Base-by-base conservation (phyloP, 768 basidiomycete species). In the Pleurotus djamor region DNA sequence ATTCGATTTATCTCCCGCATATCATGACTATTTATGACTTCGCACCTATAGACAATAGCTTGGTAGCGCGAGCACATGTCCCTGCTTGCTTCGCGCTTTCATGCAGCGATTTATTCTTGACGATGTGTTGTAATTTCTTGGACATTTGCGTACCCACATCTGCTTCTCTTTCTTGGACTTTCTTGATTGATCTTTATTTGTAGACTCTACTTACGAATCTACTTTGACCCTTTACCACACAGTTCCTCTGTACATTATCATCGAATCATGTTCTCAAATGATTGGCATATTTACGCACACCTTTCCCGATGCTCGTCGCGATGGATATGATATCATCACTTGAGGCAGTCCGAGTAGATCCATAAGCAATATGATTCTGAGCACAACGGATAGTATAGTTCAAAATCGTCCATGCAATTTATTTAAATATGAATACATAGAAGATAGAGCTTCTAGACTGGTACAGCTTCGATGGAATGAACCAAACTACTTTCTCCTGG, bases 381-480 rank as follows among this genome's bases (percentile, higher is more conserved):
- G 41, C 41, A 10, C 41, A 43, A 43, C 41, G n/a, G 41, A 43
- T 43, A 43, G 41, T 43, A 43, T 43, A 10, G 41, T 43, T 2
- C 41, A 48, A 9, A 12, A 48, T 12, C 21, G 21, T 28, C 21
- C 21, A 28, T 28, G 21, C 21, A 28, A 28, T 1, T 28, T 28
- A 28, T 28, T 28, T 3, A 28, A 9, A 48, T 48, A 48, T 3
- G 4, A 9, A 48, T 48, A 48, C 9, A n/a, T 14, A n/a, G 8
- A 48, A n/a, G 21, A 8, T 17, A 28, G 21, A 48, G 47, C 47
- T 9, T 48, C 47, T 48, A 48, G 14, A 66, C 59, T 10, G 68
- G 65, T 37, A 67, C 58, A 6, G 71, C 70, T 51, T 70, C 69
- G 16, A 72, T 59, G 34, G 65, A 62, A 48, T 67, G 64, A 16